Percentiles rank a stretch among this genome's conserved stretches.
Conservation (phyloP, 768 basidiomycete genomes). For the Podaxis rugospora region DNA sequence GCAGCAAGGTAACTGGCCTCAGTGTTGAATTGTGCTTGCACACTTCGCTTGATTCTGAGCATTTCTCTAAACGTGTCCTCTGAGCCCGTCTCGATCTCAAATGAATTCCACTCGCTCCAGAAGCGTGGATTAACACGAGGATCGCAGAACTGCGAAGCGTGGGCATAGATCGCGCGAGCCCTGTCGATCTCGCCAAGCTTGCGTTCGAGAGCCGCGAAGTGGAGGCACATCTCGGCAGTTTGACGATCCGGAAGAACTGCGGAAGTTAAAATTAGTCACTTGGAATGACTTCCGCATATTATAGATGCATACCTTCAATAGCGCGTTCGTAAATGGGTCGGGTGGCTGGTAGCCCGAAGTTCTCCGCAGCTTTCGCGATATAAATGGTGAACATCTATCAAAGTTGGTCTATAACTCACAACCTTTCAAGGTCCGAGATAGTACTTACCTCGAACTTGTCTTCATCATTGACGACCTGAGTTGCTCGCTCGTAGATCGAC, state of each 20-base stretch:
- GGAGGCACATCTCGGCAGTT: conserved; percentile 96
- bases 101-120: conserved; percentile 96
- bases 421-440: neutral
- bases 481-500: conserved; percentile 92
- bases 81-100: conserved; percentile 97
- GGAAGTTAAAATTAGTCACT: conserved; percentile 1
- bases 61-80: conserved; percentile 98
- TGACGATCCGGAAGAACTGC: conserved; percentile 82
- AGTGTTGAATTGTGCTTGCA: conserved; percentile 98
- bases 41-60: conserved; percentile 94
- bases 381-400: conserved; percentile 92
- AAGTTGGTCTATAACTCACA: neutral
- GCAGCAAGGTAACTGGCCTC: conserved; percentile 92
- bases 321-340: conserved; percentile 96
- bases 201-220: conserved; percentile 92
- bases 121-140: conserved; percentile 88
- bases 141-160: conserved; percentile 98
- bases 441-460: conserved; percentile 88
- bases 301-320: conserved; percentile 52
- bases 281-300: neutral
- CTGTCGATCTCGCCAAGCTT: conserved; percentile 99
- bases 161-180: conserved; percentile 93
- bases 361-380: conserved; percentile 94
- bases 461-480: conserved; percentile 76
- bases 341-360: conserved; percentile 94